A percentile compares a stretch with the other conserved stretches of the same genome.
phyloP scores from a whole-genome alignment of 2,329 filamentous ascomycete species.

The Ophiostoma himal-ulmi region DNA sequence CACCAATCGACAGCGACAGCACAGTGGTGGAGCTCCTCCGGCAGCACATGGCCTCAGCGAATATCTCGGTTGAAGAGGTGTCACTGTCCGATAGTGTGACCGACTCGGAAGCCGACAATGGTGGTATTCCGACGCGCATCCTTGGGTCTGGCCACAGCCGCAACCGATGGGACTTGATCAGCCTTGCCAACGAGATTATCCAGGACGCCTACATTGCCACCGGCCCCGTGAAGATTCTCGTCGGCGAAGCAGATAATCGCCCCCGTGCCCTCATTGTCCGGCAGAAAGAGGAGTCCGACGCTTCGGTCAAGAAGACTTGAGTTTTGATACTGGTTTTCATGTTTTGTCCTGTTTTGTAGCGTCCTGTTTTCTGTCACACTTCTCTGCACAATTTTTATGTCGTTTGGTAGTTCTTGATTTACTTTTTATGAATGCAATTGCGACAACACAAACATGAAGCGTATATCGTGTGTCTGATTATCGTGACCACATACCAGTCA shows the following conservation, averaged over 20 bases:
- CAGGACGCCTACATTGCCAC: neutral
- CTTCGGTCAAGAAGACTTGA: neutral
- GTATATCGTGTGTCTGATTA: neutral
- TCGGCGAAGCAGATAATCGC: neutral
- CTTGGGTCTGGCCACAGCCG: neutral
- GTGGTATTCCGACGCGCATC: neutral
- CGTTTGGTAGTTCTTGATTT: neutral
- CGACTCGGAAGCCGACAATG: neutral
- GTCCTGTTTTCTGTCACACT: neutral
- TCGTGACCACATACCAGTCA: neutral
- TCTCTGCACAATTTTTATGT: neutral
- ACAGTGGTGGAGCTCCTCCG: neutral
- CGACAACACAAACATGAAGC: neutral
- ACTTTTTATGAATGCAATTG: neutral
- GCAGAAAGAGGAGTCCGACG: neutral
- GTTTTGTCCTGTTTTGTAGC: neutral
- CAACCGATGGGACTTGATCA: neutral
- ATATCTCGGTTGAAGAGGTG: neutral
- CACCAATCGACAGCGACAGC: neutral
- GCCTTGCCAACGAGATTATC: neutral
- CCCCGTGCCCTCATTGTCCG: neutral
- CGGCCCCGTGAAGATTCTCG: neutral
- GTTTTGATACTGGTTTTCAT: neutral
- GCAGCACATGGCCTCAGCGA: neutral
- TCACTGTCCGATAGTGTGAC: neutral